These are phyloP conservation scores for Golubevia pallescens DNA, from an alignment of 1,284 basidiomycete genomes.

Conservation along the genomic window DNA sequence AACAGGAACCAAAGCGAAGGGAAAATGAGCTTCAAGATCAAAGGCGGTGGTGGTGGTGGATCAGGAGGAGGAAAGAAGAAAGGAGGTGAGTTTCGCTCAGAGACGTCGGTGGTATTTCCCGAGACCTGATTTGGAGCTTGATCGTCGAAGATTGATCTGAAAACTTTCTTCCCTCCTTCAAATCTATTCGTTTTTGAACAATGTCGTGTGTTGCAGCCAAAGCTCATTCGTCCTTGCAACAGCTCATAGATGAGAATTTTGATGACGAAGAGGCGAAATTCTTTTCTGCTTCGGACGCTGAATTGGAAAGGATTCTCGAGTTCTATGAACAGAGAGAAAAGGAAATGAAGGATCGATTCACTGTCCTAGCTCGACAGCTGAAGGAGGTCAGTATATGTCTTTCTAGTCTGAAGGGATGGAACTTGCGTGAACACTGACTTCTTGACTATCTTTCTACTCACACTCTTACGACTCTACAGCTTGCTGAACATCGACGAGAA, in stretches of 20 bases:
- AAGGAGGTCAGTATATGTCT: slow-evolving; percentile 9
- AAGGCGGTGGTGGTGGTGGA: not conserved
- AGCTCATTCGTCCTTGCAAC: too few relatives aligned
- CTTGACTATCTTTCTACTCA: not conserved
- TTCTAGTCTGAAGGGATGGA: too few relatives aligned
- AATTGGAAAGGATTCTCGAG: slow-evolving; percentile 39
- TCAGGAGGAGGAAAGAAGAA: not conserved
- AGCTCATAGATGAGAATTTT: slow-evolving; percentile 17
- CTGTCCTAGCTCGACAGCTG: slow-evolving; percentile 47
- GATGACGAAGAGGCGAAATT: slow-evolving; percentile 48
- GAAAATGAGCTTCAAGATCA: not conserved
- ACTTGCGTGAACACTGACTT: not conserved
- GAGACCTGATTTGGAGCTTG: too few relatives aligned
- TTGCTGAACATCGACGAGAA: slow-evolving; percentile 48
- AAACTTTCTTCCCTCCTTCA: too few relatives aligned
- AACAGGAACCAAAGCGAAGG: not conserved
- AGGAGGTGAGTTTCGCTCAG: not conserved
- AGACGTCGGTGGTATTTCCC: too few relatives aligned
- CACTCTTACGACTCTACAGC: not conserved
- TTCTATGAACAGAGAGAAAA: slow-evolving; percentile 52
- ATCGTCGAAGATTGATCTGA: too few relatives aligned
- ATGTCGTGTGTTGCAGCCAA: too few relatives aligned
- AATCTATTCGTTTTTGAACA: too few relatives aligned
- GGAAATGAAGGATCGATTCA: slow-evolving; percentile 36
- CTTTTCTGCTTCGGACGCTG: slow-evolving; percentile 44